Conservation (phyloP, 495 filamentous ascomycete genomes). For the Penicillium riverlandense region DNA sequence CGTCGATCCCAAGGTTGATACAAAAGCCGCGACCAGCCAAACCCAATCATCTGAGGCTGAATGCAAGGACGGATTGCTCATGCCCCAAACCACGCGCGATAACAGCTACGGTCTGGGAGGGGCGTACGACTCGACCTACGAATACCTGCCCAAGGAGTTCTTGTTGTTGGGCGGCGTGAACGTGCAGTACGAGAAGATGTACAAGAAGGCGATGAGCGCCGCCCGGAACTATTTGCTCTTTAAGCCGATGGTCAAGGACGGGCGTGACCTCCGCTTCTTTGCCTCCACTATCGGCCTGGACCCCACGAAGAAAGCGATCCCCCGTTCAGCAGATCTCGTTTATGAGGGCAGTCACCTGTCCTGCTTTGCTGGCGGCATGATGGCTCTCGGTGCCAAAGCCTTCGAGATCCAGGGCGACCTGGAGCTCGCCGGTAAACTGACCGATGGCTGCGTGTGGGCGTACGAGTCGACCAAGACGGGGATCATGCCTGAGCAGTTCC, state of each 20-base stretch:
- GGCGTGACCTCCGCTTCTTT: slow-evolving; percentile 69
- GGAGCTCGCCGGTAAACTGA: slow-evolving; percentile 72
- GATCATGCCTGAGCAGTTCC: slow-evolving; percentile 82
- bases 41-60: slow-evolving; percentile 3
- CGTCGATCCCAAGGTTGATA: background rate
- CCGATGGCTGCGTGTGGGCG: slow-evolving; percentile 92
- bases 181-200: slow-evolving; percentile 76
- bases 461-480: slow-evolving; percentile 75
- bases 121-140: slow-evolving; percentile 84
- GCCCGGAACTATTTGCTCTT: slow-evolving; percentile 73
- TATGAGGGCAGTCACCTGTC: slow-evolving; percentile 71
- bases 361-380: slow-evolving; percentile 93
- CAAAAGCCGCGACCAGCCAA: no score
- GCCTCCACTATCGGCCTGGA: slow-evolving; percentile 45
- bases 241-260: slow-evolving; percentile 71
- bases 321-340: slow-evolving; percentile 20
- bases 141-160: slow-evolving; percentile 82
- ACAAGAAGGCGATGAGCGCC: slow-evolving; percentile 61
- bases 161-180: slow-evolving; percentile 74
- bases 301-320: slow-evolving; percentile 11
- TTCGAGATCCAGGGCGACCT: slow-evolving; percentile 74
- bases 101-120: slow-evolving; percentile 68
- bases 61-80: slow-evolving; percentile 23
- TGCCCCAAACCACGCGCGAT: slow-evolving; percentile 11
- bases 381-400: slow-evolving; percentile 80